Conservation (phyloP, 306 rosid species). For the Castanopsis chinensis region DNA sequence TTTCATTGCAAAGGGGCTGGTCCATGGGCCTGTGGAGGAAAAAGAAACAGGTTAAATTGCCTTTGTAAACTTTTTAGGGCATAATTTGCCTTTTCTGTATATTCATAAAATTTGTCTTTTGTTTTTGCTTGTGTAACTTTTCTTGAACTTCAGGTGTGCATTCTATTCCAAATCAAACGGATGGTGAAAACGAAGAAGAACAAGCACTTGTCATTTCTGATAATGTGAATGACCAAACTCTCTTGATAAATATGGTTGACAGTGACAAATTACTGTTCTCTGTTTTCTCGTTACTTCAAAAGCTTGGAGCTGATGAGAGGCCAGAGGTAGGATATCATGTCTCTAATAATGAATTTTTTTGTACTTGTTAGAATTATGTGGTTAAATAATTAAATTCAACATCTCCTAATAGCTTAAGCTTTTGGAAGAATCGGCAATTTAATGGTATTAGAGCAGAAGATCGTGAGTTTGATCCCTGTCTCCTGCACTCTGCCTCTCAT, state of each 20-base stretch:
- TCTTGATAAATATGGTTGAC: conserved; percentile 47
- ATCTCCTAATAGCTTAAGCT: too few relatives aligned
- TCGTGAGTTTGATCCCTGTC: too few relatives aligned
- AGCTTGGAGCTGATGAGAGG: conserved; percentile 96
- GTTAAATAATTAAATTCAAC: too few relatives aligned
- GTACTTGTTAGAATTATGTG: too few relatives aligned
- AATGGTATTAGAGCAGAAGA: too few relatives aligned
- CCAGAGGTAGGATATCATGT: conserved; percentile 68
- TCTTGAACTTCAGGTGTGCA: conserved; percentile 30
- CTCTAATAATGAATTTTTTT: not conserved
- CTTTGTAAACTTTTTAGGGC: conserved; percentile 22
- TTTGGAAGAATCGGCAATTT: too few relatives aligned
- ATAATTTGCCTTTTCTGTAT: conserved; percentile 4
- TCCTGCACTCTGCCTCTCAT: too few relatives aligned
- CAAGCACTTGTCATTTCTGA: conserved; percentile 28
- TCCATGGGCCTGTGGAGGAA: conserved; percentile 45
- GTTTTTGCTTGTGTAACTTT: conserved; percentile 23
- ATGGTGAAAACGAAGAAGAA: conserved; percentile 41
- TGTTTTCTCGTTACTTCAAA: conserved; percentile 84
- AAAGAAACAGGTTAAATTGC: conserved; percentile 55
- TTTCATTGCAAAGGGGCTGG: conserved; percentile 85
- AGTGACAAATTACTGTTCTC: conserved; percentile 69
- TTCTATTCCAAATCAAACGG: conserved; percentile 42
- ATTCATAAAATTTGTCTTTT: not conserved
- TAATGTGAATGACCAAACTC: conserved; percentile 38